Base-by-base conservation (phyloP, 2,329 filamentous ascomycete genomes). In the Orbilia brochopaga region DNA sequence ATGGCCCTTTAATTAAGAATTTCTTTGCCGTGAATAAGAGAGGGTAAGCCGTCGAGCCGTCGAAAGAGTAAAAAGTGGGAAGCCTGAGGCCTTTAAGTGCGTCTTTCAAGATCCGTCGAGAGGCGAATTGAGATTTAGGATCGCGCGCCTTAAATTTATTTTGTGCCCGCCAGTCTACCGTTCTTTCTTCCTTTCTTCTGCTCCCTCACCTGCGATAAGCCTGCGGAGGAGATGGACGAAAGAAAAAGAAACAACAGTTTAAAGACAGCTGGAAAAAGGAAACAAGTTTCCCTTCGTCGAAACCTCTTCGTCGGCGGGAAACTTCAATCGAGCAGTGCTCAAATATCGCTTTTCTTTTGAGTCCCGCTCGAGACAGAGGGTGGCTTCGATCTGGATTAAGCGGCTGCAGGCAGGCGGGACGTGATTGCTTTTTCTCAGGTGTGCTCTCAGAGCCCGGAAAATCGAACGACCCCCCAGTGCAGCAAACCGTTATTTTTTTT, bases 311-410 rank as follows among this genome's bases (percentile, higher is more conserved):
- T 24, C 24, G 35, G 32, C 40, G 15, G 30, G 32, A 55, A 37
- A 35, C 21, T 27, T 23, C 13, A 55, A 27, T 32, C 42, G 11
- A 23, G 54, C 53, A 59, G 17, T 21, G n/a, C n/a, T 10, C 5
- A 10, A 48, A 23, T 59, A 46, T 70, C 59, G 57, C 21, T 54
- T 63, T 64, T 59, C 59, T 70, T 59, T 21, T 50, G 51, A 60
- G 58, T 70, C 66, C 58, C 51, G 48, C 58, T 59, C 53, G 58
- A 70, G 66, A 70, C 66, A 64, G 53, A 48, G 48, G 35, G 56
- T 66, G 57, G 55, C 48, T 53, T 70, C 54, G 54, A 64, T 55
- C 48, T 59, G 50, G 37, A 44, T 27, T 32, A 60, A 60, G 55
- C 64, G 50, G 44, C 44, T 48, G 19, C 44, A 48, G 44, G 37